A percentile compares a stretch with the other conserved stretches of the same genome.
phyloP scores from a whole-genome alignment of 2,329 filamentous ascomycete species.

The Cytospora paraplurivora region DNA sequence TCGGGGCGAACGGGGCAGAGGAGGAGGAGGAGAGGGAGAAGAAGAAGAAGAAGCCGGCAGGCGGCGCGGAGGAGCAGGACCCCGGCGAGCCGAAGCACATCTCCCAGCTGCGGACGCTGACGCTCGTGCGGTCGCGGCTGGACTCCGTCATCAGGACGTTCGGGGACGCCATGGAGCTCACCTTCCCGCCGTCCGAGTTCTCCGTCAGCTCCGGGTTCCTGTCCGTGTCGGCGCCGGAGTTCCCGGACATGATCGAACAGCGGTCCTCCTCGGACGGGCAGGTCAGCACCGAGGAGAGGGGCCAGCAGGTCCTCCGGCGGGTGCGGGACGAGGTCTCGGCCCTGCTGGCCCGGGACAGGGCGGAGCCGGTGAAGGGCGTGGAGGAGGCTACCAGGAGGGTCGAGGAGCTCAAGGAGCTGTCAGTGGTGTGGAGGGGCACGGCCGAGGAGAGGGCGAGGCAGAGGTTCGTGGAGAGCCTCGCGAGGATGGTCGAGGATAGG shows the following conservation, averaged over 20 bases:
- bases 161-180: conserved; percentile 94
- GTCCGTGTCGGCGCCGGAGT: conserved; percentile 82
- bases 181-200: conserved; percentile 83
- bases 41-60: background rate
- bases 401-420: conserved; percentile 74
- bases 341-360: conserved; percentile 55
- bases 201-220: conserved; percentile 84
- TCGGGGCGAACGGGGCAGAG: conserved; percentile 1
- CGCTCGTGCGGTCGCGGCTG: conserved; percentile 78
- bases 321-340: conserved; percentile 71
- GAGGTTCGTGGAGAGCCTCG: conserved; percentile 80
- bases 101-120: conserved; percentile 77
- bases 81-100: conserved; percentile 67
- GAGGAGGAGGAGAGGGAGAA: background rate
- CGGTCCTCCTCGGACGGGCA: conserved; percentile 48
- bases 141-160: conserved; percentile 90
- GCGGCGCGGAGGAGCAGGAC: conserved; percentile 22
- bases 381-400: conserved; percentile 74
- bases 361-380: conserved; percentile 62
- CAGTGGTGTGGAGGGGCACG: conserved; percentile 90
- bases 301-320: conserved; percentile 74
- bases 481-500: conserved; percentile 79
- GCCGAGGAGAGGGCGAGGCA: conserved; percentile 85
- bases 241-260: conserved; percentile 18
- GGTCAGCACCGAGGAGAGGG: conserved; percentile 80